These are phyloP conservation scores for Hirschioporus abietinus DNA, from an alignment of 768 basidiomycete species.

Conservation along the genomic window DNA sequence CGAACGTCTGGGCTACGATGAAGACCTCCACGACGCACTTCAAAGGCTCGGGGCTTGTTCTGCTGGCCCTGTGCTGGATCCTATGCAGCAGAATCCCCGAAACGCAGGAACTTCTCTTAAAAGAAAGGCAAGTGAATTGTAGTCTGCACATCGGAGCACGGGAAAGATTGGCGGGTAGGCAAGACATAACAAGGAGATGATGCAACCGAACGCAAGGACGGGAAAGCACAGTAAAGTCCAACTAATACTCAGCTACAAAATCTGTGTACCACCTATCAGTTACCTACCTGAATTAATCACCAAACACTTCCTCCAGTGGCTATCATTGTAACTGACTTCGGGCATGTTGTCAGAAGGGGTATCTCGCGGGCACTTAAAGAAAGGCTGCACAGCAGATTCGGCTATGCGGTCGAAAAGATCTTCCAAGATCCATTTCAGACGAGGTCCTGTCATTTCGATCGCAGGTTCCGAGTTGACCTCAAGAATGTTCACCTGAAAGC, in stretches of 20 bases:
- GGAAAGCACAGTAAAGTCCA: background rate
- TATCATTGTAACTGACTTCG: background rate
- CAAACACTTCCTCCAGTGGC: background rate
- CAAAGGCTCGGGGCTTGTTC: background rate
- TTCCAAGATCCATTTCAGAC: slow-evolving; percentile 74
- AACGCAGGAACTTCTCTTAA: background rate
- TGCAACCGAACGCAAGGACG: background rate
- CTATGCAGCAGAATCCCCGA: no score
- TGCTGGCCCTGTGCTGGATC: background rate
- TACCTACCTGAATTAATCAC: background rate
- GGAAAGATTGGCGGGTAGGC: background rate
- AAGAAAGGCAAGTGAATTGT: background rate
- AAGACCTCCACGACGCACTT: background rate
- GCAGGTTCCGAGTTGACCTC: slow-evolving; percentile 97
- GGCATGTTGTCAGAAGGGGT: background rate
- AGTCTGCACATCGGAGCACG: background rate
- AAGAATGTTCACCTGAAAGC: slow-evolving; percentile 65
- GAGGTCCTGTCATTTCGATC: slow-evolving; percentile 85
- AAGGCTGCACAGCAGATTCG: slow-evolving; percentile 65
- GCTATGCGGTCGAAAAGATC: slow-evolving; percentile 74
- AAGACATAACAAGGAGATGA: background rate
- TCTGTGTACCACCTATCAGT: background rate
- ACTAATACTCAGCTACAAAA: background rate
- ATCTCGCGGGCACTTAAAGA: slow-evolving; percentile 29
- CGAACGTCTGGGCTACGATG: background rate